These are phyloP conservation scores for Aspergillus texensis DNA, from an alignment of 2,329 filamentous ascomycete genomes.

Conservation along the genomic window DNA sequence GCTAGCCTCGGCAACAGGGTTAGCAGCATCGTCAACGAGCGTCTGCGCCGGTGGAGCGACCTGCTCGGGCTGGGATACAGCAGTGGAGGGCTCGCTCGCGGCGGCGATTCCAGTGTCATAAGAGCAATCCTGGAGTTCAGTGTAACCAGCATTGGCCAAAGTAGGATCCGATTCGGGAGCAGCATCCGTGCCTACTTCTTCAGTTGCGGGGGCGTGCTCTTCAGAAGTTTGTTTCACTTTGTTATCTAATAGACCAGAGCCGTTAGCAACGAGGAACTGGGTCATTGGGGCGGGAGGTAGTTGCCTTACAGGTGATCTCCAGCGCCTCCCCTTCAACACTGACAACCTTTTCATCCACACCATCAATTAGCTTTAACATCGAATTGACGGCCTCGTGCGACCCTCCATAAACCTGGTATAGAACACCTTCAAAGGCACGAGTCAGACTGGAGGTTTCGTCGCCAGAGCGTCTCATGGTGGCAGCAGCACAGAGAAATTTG, in stretches of 20 bases:
- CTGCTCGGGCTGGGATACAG: constrained; percentile 26
- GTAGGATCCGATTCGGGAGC: constrained; percentile 58
- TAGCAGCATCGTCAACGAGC: constrained; percentile 46
- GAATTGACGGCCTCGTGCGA: constrained; percentile 61
- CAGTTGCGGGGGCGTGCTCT: constrained; percentile 40
- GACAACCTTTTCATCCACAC: constrained; percentile 59
- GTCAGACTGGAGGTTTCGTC: constrained; percentile 61
- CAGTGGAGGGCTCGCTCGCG: constrained; percentile 47
- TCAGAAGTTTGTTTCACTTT: constrained; percentile 55
- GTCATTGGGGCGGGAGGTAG: not conserved
- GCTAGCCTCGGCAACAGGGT: constrained; percentile 52
- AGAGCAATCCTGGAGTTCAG: constrained; percentile 57
- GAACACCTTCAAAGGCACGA: constrained; percentile 65
- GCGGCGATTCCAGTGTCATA: constrained; percentile 59
- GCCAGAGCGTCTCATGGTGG: constrained; percentile 60
- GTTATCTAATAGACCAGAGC: constrained; percentile 43
- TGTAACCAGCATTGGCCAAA: constrained; percentile 61
- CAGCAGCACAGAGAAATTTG: constrained; percentile 65
- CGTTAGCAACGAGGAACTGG: constrained; percentile 7
- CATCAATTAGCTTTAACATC: constrained; percentile 63
- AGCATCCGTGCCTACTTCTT: constrained; percentile 44
- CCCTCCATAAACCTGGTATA: constrained; percentile 66
- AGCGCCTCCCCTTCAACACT: constrained; percentile 59
- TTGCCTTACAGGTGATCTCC: constrained; percentile 59
- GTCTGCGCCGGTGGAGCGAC: constrained; percentile 42